Conservation (phyloP, 176 grass and related monocot genomes). For the Puya raimondii region DNA sequence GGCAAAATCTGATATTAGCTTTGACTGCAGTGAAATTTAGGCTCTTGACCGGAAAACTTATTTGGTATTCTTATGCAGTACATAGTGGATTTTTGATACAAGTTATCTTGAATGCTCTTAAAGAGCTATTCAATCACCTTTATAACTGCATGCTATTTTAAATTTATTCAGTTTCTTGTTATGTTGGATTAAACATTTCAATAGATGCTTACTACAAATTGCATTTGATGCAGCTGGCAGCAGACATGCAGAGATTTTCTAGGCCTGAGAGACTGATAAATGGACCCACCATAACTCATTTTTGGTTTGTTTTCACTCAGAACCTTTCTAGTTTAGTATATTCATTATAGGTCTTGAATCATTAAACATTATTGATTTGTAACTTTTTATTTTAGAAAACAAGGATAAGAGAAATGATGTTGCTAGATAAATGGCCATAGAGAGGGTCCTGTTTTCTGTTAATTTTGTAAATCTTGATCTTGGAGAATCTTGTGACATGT, state of each 20-base stretch:
- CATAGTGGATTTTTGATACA: background rate
- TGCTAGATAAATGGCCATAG: background rate
- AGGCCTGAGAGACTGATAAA: slow-evolving; percentile 94
- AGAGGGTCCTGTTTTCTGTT: background rate
- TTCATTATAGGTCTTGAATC: background rate
- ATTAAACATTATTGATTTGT: background rate
- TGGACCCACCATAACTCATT: slow-evolving; percentile 94
- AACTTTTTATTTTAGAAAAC: background rate
- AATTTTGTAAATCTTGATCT: background rate
- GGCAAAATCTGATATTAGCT: too few relatives aligned
- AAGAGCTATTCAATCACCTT: background rate
- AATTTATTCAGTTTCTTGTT: slow-evolving; percentile 4
- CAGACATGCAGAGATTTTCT: slow-evolving; percentile 96
- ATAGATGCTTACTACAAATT: slow-evolving; percentile 20
- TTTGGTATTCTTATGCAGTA: background rate
- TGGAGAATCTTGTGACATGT: background rate
- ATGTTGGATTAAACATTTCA: slow-evolving; percentile 15
- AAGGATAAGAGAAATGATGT: background rate
- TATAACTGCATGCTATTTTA: background rate
- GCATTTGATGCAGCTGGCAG: slow-evolving; percentile 68
- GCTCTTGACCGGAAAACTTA: background rate
- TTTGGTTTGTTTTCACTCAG: slow-evolving; percentile 51
- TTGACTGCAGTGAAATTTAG: too few relatives aligned
- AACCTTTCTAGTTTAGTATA: slow-evolving; percentile 18
- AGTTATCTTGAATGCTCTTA: background rate